Base-by-base conservation (phyloP, 805 yeast genomes). In the Teunomyces atbi region DNA sequence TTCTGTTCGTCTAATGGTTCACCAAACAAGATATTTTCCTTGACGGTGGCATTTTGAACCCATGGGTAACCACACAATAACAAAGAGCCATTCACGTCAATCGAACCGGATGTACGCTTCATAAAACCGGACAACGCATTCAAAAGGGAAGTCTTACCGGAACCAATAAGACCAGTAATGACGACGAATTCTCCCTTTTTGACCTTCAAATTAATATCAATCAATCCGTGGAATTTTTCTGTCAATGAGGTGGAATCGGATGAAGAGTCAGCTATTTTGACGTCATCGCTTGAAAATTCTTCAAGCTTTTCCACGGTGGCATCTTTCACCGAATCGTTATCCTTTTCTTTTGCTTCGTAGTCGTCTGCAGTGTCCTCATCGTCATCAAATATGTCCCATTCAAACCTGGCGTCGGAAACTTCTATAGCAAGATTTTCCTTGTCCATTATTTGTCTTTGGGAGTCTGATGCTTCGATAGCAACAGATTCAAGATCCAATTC, bases 1-100 rank as follows among this genome's bases (percentile, higher is more conserved):
- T 69, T 75, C 2, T 64, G 58, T 42, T 73, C 66, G 45, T 83
- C 79, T 47, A 60, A 81, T 13, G 76, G 76, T 15, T 60, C 50
- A 2, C 96, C 96, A 66, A 88, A 89, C 11, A 75, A 42, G 45
- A 88, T 86, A 58, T 88, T 88, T 13, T 85, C 89, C 57, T 78
- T 77, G 21, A 89, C 82, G 0, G 95, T 84, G 2, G 86, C 81
- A 64, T 88, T 89, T 57, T 86, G 91, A 35, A 89, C 80, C 96
- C 96, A 89, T 13, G 91, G 92, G 37, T 77, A 77, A 16, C 91
- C 87, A 77, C 77, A 55, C 56, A 79, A 58, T 27, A 81, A 59
- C 7, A 78, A 51, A 0, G 74, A 66, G 1, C 92, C 91, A 51
- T 74, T 73, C 5, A 81, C 68, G 30, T 65, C 63, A 2, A 84